These are phyloP conservation scores for Suillus subalutaceus DNA, from an alignment of 768 basidiomycete genomes.

Conservation along the genomic window DNA sequence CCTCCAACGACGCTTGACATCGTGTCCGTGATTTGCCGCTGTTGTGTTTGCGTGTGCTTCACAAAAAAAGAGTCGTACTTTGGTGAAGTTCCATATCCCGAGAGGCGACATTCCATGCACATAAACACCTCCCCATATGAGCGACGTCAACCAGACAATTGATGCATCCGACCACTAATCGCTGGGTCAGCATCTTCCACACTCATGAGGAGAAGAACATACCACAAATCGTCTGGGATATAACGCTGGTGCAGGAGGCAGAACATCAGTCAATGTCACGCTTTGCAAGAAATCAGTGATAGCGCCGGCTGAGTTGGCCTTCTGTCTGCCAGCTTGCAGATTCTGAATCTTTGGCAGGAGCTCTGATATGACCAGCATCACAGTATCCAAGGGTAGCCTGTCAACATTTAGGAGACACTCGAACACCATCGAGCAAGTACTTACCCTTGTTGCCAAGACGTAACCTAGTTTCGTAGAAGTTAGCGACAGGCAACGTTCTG, in stretches of 20 bases:
- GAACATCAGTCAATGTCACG: constrained; percentile 67
- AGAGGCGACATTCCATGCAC: constrained; percentile 86
- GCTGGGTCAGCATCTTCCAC: constrained; percentile 7
- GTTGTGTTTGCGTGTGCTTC: constrained; percentile 75
- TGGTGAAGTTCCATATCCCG: constrained; percentile 90
- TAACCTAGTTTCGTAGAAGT: constrained; percentile 50
- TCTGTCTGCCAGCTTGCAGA: constrained; percentile 68
- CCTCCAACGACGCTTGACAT: constrained; percentile 84
- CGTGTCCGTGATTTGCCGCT: constrained; percentile 74
- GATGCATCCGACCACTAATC: constrained; percentile 90
- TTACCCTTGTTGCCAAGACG: constrained; percentile 97
- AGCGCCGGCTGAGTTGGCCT: constrained; percentile 62
- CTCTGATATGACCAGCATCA: constrained; percentile 88
- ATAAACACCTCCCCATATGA: constrained; percentile 96
- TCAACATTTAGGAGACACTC: constrained; percentile 11
- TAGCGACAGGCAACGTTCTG: constrained; percentile 8
- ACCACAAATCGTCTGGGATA: constrained; percentile 78
- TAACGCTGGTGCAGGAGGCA: constrained; percentile 71
- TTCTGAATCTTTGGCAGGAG: constrained; percentile 84
- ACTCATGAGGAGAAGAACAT: constrained; percentile 28
- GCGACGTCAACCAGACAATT: constrained; percentile 86
- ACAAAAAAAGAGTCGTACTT: constrained; percentile 89
- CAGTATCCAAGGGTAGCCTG: constrained; percentile 86
- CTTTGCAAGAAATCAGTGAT: constrained; percentile 77
- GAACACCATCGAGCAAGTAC: constrained; percentile 17